phyloP scores from a whole-genome alignment of 1,139 yeast genomes.

The Diutina sp. region DNA sequence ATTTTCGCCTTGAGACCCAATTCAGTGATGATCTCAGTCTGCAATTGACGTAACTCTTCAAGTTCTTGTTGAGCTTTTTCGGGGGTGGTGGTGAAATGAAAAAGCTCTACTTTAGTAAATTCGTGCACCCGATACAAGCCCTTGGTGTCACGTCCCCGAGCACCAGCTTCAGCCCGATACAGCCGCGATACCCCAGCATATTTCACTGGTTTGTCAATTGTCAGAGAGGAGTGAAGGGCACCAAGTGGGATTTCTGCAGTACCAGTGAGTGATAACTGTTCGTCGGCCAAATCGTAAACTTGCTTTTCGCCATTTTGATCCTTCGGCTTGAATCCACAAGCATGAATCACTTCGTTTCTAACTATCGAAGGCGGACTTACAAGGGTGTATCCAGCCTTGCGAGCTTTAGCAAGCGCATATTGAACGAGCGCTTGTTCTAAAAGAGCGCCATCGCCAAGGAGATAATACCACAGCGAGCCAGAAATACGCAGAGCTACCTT shows the following conservation, averaged over 20 bases:
- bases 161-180: conserved; percentile 95
- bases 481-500: conserved; percentile 59
- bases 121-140: conserved; percentile 95
- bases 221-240: conserved; percentile 38
- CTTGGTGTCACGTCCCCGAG: conserved; percentile 84
- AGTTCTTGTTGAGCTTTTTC: conserved; percentile 37
- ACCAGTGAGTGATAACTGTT: conserved; percentile 62
- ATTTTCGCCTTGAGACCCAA: conserved; percentile 76
- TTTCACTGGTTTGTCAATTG: conserved; percentile 16
- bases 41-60: conserved; percentile 51
- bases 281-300: conserved; percentile 48
- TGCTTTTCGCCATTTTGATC: conserved; percentile 84
- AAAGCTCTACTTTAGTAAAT: conserved; percentile 91
- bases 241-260: conserved; percentile 96
- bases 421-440: conserved; percentile 85
- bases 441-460: conserved; percentile 76
- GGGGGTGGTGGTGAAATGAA: conserved; percentile 50
- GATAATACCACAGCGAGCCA: conserved; percentile 84
- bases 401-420: conserved; percentile 58
- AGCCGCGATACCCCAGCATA: conserved; percentile 79
- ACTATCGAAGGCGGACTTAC: conserved; percentile 82
- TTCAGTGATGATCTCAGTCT: conserved; percentile 46
- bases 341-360: conserved; percentile 59
- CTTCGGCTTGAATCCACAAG: conserved; percentile 94
- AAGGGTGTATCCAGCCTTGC: conserved; percentile 53